Evolutionary conservation across 73 alveolate species (phyloP).

Genomic region (Tetrahymena malaccensis): DNA sequence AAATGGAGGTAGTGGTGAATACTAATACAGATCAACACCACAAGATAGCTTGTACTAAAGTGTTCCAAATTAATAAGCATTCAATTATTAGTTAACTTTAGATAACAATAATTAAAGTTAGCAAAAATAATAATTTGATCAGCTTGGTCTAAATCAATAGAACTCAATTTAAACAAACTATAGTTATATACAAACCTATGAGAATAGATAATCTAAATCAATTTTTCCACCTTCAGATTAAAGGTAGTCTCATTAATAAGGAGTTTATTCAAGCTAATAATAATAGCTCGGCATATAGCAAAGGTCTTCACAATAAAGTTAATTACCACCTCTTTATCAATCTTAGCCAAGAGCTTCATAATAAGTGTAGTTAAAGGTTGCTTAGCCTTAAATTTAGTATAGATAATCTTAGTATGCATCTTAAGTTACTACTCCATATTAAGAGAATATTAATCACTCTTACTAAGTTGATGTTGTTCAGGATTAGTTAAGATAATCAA

Average conservation of each 20-base stretch:
- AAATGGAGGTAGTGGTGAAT: background rate
- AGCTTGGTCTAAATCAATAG: background rate
- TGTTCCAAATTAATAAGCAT: background rate
- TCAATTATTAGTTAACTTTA: background rate
- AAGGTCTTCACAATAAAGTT: background rate
- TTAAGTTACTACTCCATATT: background rate
- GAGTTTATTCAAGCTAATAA: background rate
- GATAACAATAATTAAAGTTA: no score
- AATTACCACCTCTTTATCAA: background rate
- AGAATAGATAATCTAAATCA: background rate
- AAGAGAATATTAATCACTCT: background rate
- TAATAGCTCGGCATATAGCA: background rate
- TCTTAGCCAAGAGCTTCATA: background rate
- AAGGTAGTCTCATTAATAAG: background rate
- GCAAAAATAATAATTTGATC: no score
- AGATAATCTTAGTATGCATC: background rate
- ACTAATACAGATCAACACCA: background rate
- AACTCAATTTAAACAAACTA: background rate
- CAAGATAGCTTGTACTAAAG: background rate
- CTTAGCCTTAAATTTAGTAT: background rate
- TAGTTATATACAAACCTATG: background rate
- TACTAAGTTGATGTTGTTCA: background rate
- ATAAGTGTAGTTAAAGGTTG: background rate
- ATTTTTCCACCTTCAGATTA: background rate
- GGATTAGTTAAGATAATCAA: background rate